Evolutionary conservation across 176 grass and related monocot species (phyloP), one percentile per base, ranked within the genome.

Genomic region (Triticum urartu): DNA sequence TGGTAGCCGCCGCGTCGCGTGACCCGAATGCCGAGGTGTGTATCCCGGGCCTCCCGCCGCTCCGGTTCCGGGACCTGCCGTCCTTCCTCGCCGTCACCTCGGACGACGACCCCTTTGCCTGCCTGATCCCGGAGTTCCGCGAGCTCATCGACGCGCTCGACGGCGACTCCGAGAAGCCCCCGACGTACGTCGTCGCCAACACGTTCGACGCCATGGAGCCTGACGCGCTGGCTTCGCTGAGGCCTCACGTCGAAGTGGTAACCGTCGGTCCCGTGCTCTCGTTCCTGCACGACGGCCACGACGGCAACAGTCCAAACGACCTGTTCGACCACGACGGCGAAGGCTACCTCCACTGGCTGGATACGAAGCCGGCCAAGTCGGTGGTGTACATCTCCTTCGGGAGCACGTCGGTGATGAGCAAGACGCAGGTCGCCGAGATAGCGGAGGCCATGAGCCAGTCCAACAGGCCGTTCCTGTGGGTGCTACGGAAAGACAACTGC

Each of bases 371-470:
- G 17, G 86, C 75, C 8, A 90, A 54, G 35, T 98, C 93, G 43
- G 91, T 93, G 12, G 81, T 97, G 26, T 97, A 97, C 81, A 89
- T 97, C 80, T 97, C 95, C 1, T 98, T 95, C 78, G 95, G 95
- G 33, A 98, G 93, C 93, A 24, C 88, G 22, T 70, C 83, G 34
- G 26, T 79, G 87, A 81, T 90, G 85, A 93, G 79, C 81, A 90
- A 47, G 80, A 48, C 40, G 5, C 95, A 95, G 81, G 50, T 84
- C 52, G 80, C 87, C 43, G 89, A 98, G 86, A 74, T 98, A 22
- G 11, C 61, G 0, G 26, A 13, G 17, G 91, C 85, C 39, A 84
- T 95, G 79, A 81, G 64, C n/a, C 60, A 33, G 18, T 67, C 61
- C 66, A 70, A 54, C 17, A 52, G 4, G 13, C 87, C 95, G 15